Base-by-base conservation (phyloP, 148 eudicot genomes). In the Rhododendron kiyosumense region DNA sequence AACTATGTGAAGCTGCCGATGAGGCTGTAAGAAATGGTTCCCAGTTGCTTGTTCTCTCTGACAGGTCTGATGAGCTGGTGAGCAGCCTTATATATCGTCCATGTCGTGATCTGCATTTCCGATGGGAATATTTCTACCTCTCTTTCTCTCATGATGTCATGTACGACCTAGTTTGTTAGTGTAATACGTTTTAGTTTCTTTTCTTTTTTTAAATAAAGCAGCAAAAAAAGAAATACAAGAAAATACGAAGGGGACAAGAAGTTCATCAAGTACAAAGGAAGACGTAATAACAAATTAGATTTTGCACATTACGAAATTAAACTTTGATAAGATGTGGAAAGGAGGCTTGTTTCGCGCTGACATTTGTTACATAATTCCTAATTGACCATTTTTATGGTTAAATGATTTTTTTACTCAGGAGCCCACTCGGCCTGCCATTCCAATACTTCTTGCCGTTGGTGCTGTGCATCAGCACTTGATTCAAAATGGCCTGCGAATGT, bases 401-500 rank as follows among this genome's bases (percentile, higher is more conserved):
- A 22, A 67, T 51, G 79, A 18, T 75, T 74, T 83, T 82, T 77
- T 41, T 78, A 5, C 24, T 43, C 91, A 97, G 99, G 96, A 93
- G 86, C 90, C 99, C 86, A 97, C 99, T 85, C 95, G 94, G 85
- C 99, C 99, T 85, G 98, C 99, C 83, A 92, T 97, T 81, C 99
- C 99, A 4, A 93, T 97, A 91, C 98, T 97, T 86, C 98, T 97
- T 89, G 99, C 99, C 86, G 98, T 97, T 80, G 99, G 99, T 84
- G 99, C 99, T 85, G 98, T 97, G 88, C 99, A 97, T 87, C 99
- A 97, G 88, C 98, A 97, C 91, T 92, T 97, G 59, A 97, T 97
- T 87, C 98, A 95, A 88, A 97, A 94, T 94, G 99, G 99, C 41
- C 88, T 97, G 85, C 92, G 99, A 88, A 97, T 92, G 95, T 93